A percentile compares a stretch with the other conserved stretches of the same genome.
Evolutionary conservation across 2,329 filamentous ascomycete species (phyloP).

Genomic region (Mycocentrospora acerina): DNA sequence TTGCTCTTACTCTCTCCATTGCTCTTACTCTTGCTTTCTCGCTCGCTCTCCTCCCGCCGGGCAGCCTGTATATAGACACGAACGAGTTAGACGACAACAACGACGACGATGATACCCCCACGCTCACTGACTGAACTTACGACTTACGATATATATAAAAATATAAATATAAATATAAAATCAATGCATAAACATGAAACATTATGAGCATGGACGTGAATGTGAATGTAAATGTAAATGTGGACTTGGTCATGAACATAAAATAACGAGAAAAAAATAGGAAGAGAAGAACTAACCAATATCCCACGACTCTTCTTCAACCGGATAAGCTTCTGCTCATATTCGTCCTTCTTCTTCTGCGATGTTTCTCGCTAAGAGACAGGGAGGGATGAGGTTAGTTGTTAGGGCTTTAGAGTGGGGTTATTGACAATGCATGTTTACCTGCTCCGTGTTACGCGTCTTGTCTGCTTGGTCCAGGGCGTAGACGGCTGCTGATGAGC

Average conservation of each 20-base stretch:
- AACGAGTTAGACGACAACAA: neutral
- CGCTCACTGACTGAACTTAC: too few species aligned
- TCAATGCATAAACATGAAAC: too few species aligned
- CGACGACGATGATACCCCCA: constrained; percentile 5
- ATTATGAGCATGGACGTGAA: too few species aligned
- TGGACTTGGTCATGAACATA: too few species aligned
- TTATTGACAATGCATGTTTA: constrained; percentile 2
- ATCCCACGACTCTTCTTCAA: constrained; percentile 14
- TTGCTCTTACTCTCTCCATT: neutral
- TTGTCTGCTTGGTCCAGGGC: constrained; percentile 3
- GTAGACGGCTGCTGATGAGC: constrained; percentile 5
- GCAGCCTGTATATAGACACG: constrained; percentile 1
- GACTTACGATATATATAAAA: neutral
- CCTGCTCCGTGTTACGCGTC: constrained; percentile 5
- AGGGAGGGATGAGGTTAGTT: neutral
- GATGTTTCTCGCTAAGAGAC: neutral
- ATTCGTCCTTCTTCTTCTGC: neutral
- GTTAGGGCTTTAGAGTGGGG: too few species aligned
- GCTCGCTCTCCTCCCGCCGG: neutral
- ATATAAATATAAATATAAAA: too few species aligned
- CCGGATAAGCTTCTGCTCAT: constrained; percentile 6
- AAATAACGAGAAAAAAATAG: too few species aligned
- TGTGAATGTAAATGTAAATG: too few species aligned
- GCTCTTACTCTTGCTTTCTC: neutral
- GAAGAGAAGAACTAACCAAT: too few species aligned